Base-by-base conservation (phyloP, 495 filamentous ascomycete genomes). In the Xylaria telfairii region DNA sequence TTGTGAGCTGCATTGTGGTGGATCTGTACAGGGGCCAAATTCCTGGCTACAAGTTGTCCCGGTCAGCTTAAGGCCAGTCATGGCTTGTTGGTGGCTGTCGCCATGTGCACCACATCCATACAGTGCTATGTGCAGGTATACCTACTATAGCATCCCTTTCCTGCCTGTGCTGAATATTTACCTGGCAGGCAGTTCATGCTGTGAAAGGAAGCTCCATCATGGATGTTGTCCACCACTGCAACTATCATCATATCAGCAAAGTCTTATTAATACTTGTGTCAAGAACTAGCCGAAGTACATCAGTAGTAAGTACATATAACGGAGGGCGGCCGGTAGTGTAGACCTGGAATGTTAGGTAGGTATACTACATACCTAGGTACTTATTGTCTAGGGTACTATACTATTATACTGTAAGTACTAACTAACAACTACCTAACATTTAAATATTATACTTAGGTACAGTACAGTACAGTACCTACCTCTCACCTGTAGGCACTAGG, bases 1-100 rank as follows among this genome's bases (percentile, higher is more conserved):
- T 60, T 39, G 47, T 46, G 44, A 47, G 44, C 26, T 65, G 62
- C 62, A 49, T 60, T 19, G 54, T 28, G 39, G 49, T 68, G 65
- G 65, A 68, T 60, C 53, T 2, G 62, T 30, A 13, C 42, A 32
- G 42, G 62, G 62, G 28, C 59, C 13, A 15, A 21, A 26, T 42
- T 62, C 37, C 59, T 62, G 24, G 59, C 59, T n/a, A n/a, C n/a
- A n/a, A n/a, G n/a, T 59, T 62, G 59, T 41, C 37, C 59, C 37
- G 59, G 42, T 54, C 64, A 66, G n/a, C 61, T 65, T 13, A 9
- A 65, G 42, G 28, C 19, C 44, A 65, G 62, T 49, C 24, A 30
- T 8, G 12, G 21, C 26, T 19, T 8, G 30, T 51, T 46, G 42
- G 41, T 64, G 41, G 39, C 39, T 19, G 24, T 26, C 26, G 26